phyloP scores from a whole-genome alignment of 2,329 filamentous ascomycete genomes.

The Trichophyton equinum region DNA sequence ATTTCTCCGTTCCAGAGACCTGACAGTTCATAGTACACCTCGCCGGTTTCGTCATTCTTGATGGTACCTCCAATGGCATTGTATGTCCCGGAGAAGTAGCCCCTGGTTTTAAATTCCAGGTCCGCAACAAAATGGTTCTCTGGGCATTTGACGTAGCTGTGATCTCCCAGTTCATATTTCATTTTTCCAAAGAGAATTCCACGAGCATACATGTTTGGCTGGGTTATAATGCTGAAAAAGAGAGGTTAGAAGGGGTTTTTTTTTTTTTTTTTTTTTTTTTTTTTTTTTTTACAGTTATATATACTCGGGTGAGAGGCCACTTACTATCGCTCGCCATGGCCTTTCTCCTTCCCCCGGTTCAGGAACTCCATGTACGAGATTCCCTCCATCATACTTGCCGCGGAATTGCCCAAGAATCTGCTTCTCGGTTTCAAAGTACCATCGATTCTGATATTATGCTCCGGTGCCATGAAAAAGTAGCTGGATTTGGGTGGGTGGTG shows the following conservation, averaged over 20 bases:
- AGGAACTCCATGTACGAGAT: constrained; percentile 73
- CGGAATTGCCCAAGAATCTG: constrained; percentile 92
- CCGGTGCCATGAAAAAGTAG: constrained; percentile 96
- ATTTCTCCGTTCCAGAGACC: constrained; percentile 93
- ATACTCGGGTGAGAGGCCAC: constrained; percentile 24
- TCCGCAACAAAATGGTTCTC: constrained; percentile 78
- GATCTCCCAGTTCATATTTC: constrained; percentile 97
- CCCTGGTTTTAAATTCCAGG: constrained; percentile 97
- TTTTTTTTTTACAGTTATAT: background rate
- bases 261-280: too few relatives aligned
- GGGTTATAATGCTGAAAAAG: constrained; percentile 62
- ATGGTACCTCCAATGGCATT: constrained; percentile 90
- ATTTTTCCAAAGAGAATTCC: constrained; percentile 97
- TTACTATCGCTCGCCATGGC: constrained; percentile 73
- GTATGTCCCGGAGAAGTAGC: constrained; percentile 91
- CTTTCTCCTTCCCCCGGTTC: constrained; percentile 55
- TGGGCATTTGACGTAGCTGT: constrained; percentile 83
- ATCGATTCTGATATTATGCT: constrained; percentile 88
- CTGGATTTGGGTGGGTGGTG: constrained; percentile 97
- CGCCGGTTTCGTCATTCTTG: constrained; percentile 75
- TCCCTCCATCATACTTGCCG: constrained; percentile 96
- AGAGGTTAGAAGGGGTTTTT: background rate
- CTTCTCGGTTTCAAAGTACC: constrained; percentile 89
- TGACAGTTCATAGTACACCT: constrained; percentile 79
- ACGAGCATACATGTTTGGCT: constrained; percentile 97